Evolutionary conservation across 768 basidiomycete species (phyloP).

Genomic region (Hemileccinum rubropunctum): DNA sequence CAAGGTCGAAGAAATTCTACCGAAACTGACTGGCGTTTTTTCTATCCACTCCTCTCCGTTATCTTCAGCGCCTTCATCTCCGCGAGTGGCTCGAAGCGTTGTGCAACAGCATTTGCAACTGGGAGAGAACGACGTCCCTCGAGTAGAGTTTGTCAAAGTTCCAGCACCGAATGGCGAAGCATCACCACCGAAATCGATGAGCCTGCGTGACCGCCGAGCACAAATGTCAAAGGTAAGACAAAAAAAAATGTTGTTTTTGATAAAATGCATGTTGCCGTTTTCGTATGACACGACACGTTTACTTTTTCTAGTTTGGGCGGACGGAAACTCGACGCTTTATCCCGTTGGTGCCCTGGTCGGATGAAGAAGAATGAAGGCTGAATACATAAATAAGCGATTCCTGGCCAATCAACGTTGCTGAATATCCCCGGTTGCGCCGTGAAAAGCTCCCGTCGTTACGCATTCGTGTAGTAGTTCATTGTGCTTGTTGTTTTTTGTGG

Average conservation of each 20-base stretch:
- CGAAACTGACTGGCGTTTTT: constrained; percentile 4
- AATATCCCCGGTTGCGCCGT: constrained; percentile 11
- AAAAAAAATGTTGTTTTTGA: neutral
- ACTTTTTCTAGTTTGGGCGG: constrained; percentile 22
- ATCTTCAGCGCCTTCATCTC: constrained; percentile 10
- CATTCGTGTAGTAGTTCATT: neutral
- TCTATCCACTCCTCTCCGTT: constrained; percentile 18
- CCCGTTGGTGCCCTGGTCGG: constrained; percentile 30
- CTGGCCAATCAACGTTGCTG: constrained; percentile 15
- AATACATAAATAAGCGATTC: constrained; percentile 11
- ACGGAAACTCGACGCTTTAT: constrained; percentile 29
- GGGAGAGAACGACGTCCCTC: too few species aligned
- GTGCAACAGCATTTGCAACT: too few species aligned
- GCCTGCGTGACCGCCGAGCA: constrained; percentile 30
- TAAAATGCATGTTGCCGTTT: neutral
- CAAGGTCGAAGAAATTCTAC: constrained; percentile 19
- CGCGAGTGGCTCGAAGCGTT: neutral
- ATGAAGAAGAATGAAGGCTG: constrained; percentile 25
- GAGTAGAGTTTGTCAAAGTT: too few species aligned
- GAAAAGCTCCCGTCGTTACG: constrained; percentile 3
- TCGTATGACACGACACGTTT: neutral
- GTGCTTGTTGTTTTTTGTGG: neutral
- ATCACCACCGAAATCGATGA: constrained; percentile 28
- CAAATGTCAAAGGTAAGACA: constrained; percentile 28
- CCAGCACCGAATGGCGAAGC: neutral